These are phyloP conservation scores for Leucosporidium scottii DNA, from an alignment of 768 basidiomycete species.

Conservation along the genomic window DNA sequence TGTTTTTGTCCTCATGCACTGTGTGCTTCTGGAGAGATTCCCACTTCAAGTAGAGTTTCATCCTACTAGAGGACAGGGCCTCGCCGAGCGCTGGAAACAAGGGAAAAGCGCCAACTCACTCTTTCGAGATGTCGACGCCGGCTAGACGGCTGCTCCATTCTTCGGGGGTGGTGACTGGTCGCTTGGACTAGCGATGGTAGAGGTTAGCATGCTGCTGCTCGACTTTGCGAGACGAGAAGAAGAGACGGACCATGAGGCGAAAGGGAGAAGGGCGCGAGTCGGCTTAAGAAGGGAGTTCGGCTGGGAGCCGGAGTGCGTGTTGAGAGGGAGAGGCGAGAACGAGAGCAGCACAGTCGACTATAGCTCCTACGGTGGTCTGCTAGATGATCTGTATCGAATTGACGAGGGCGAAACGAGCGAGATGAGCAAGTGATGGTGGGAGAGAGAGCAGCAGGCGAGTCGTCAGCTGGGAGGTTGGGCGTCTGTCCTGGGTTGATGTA, in stretches of 20 bases:
- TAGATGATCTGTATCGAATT: background rate
- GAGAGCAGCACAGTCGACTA: too few relatives aligned
- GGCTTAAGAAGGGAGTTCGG: background rate
- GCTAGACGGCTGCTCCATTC: conserved; percentile 81
- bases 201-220: background rate
- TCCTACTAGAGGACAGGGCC: conserved; percentile 34
- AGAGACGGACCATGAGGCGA: conserved; percentile 7
- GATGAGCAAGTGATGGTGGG: background rate
- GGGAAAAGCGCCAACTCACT: conserved; percentile 56
- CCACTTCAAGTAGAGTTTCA: conserved; percentile 70
- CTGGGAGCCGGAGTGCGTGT: background rate
- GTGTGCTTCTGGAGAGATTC: conserved; percentile 87
- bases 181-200: conserved; percentile 12
- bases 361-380: background rate
- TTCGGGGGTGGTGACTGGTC: conserved; percentile 55
- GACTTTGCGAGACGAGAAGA: background rate
- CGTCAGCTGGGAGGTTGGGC: background rate
- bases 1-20: conserved; percentile 68
- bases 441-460: background rate
- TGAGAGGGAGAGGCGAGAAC: background rate
- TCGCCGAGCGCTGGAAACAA: conserved; percentile 7
- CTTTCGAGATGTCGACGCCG: conserved; percentile 74
- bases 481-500: too few relatives aligned
- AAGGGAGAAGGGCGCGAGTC: background rate
- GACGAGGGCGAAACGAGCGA: background rate